phyloP scores from a whole-genome alignment of 2,329 filamentous ascomycete species.

The Aspergillus japonicus region DNA sequence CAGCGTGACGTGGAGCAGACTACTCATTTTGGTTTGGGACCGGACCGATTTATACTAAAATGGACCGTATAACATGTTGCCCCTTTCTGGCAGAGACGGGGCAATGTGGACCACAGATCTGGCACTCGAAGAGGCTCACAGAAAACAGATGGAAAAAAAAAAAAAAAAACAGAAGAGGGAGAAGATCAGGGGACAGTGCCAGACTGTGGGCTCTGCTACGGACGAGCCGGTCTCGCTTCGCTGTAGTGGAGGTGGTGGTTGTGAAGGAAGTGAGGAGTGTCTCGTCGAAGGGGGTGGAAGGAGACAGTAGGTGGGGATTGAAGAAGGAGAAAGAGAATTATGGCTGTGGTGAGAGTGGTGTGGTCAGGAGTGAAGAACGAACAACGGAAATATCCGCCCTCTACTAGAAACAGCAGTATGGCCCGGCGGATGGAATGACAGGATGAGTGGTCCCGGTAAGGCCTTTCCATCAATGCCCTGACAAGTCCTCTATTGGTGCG shows the following conservation, averaged over 20 bases:
- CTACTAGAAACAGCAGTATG: constrained; percentile 5
- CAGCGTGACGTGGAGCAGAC: background rate
- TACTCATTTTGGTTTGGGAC: background rate
- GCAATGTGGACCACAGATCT: background rate
- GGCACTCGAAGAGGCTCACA: background rate
- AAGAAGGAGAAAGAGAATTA: background rate
- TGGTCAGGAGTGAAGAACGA: constrained; percentile 1
- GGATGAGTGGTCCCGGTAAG: constrained; percentile 11
- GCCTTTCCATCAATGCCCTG: background rate
- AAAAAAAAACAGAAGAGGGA: constrained; percentile 6
- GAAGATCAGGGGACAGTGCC: constrained; percentile 3
- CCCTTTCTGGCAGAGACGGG: background rate
- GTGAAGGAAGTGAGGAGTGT: background rate
- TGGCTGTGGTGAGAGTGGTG: background rate
- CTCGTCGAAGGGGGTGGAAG: background rate
- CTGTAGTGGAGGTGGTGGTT: background rate
- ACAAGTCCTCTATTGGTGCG: background rate
- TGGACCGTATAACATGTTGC: background rate
- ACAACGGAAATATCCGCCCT: constrained; percentile 12
- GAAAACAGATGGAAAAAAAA: constrained; percentile 4
- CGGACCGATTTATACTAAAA: background rate
- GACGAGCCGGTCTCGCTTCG: constrained; percentile 20
- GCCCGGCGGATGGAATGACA: constrained; percentile 11
- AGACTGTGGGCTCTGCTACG: constrained; percentile 8
- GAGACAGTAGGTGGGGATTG: background rate